These are phyloP conservation scores for Crithidia brevicula DNA, from an alignment of 208 protist species.

Conservation along the genomic window DNA sequence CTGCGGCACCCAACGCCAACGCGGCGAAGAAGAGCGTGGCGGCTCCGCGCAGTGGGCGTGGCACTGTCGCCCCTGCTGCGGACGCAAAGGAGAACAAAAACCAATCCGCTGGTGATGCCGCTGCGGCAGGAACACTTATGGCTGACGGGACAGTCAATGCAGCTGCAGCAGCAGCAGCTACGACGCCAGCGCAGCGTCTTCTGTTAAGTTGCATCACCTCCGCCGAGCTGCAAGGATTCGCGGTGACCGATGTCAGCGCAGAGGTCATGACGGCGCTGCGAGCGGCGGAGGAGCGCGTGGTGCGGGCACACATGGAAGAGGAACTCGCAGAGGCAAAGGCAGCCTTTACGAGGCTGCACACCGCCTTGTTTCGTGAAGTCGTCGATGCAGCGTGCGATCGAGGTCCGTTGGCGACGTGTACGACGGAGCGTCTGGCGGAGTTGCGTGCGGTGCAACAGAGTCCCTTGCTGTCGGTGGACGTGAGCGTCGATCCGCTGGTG, in stretches of 20 bases:
- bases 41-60: conserved; percentile 18
- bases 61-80: conserved; percentile 9
- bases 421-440: conserved; percentile 44
- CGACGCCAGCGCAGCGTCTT: conserved; percentile 14
- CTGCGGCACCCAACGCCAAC: background rate
- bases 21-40: conserved; percentile 3
- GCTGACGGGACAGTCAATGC: no score
- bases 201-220: conserved; percentile 5
- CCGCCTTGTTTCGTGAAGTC: conserved; percentile 24
- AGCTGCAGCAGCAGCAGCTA: background rate
- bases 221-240: conserved; percentile 25
- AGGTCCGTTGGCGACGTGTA: conserved; percentile 60
- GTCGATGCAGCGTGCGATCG: conserved; percentile 61
- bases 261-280: conserved; percentile 10
- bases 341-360: conserved; percentile 1
- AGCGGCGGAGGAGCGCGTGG: conserved; percentile 10
- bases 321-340: conserved; percentile 13
- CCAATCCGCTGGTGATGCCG: background rate
- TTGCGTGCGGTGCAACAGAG: conserved; percentile 53
- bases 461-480: conserved; percentile 62
- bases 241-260: background rate
- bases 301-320: conserved; percentile 1
- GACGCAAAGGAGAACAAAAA: background rate
- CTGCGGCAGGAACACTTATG: no score
- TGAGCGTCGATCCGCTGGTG: conserved; percentile 41